Evolutionary conservation across 768 basidiomycete genomes (phyloP).

Genomic region (Leccinum disarticulatum): DNA sequence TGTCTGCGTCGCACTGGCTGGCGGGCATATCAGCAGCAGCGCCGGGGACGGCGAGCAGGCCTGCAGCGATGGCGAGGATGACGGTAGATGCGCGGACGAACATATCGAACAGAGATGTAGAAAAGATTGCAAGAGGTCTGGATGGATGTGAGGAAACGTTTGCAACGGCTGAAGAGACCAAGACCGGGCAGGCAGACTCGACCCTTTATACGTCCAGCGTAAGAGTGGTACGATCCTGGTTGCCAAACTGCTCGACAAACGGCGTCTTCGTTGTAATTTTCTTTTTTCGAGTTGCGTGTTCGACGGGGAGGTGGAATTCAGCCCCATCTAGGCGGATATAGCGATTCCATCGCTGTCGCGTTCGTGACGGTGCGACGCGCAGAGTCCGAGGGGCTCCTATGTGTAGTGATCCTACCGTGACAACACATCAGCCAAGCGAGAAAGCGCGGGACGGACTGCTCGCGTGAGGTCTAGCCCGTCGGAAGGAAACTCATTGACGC

Average conservation of each 20-base stretch:
- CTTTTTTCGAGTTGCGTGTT: slow-evolving; percentile 10
- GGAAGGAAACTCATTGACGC: slow-evolving; percentile 3
- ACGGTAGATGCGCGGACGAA: slow-evolving; percentile 11
- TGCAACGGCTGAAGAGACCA: neutral
- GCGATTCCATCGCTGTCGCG: slow-evolving; percentile 3
- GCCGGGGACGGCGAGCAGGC: slow-evolving; percentile 4
- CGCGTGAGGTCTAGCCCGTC: neutral
- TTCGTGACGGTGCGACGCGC: neutral
- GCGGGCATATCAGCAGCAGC: neutral
- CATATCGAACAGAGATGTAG: slow-evolving; percentile 7
- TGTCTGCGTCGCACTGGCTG: slow-evolving; percentile 12
- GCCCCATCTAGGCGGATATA: slow-evolving; percentile 8
- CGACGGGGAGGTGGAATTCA: slow-evolving; percentile 1
- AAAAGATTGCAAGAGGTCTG: neutral
- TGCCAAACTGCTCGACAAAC: neutral
- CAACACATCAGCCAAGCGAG: slow-evolving; percentile 5
- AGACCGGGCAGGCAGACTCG: neutral
- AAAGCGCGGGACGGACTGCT: neutral
- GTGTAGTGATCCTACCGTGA: neutral
- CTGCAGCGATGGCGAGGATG: slow-evolving; percentile 14
- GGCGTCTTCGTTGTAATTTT: slow-evolving; percentile 17
- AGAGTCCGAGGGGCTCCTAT: neutral
- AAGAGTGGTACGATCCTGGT: slow-evolving; percentile 9
- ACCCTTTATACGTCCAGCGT: slow-evolving; percentile 16
- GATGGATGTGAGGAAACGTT: neutral